phyloP scores from a whole-genome alignment of 2,329 filamentous ascomycete species.

The Talaromyces albobiverticillius region DNA sequence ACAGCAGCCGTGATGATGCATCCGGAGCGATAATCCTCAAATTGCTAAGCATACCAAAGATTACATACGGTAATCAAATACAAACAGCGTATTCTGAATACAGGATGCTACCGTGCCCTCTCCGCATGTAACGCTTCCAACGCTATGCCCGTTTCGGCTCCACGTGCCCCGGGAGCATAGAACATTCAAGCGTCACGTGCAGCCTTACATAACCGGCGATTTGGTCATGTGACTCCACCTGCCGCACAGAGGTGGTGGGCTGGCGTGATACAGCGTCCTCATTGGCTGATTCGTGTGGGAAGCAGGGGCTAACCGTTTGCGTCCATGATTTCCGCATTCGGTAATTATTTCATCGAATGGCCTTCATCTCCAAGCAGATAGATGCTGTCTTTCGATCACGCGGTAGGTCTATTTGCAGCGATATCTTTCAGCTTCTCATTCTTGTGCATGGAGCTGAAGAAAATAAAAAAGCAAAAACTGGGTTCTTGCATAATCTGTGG shows the following conservation, averaged over 20 bases:
- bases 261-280: too few species aligned
- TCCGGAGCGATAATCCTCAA: not conserved
- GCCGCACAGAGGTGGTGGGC: too few species aligned
- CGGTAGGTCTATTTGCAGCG: not conserved
- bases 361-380: not conserved
- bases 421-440: not conserved
- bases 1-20: not conserved
- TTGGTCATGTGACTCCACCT: not conserved
- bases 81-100: too few species aligned
- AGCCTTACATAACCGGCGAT: not conserved
- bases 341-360: conserved; percentile 1
- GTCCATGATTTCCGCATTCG: conserved; percentile 6
- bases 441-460: too few species aligned
- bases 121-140: not conserved
- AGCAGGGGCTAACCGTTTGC: conserved; percentile 8
- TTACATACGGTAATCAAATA: not conserved
- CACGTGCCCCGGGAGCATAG: too few species aligned
- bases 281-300: too few species aligned
- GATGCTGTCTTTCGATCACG: not conserved
- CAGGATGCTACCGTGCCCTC: not conserved
- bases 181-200: too few species aligned
- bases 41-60: too few species aligned
- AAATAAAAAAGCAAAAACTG: too few species aligned
- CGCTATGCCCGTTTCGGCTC: not conserved
- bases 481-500: too few species aligned